phyloP scores from a whole-genome alignment of 768 basidiomycete species.

The Naganishia antarctica region DNA sequence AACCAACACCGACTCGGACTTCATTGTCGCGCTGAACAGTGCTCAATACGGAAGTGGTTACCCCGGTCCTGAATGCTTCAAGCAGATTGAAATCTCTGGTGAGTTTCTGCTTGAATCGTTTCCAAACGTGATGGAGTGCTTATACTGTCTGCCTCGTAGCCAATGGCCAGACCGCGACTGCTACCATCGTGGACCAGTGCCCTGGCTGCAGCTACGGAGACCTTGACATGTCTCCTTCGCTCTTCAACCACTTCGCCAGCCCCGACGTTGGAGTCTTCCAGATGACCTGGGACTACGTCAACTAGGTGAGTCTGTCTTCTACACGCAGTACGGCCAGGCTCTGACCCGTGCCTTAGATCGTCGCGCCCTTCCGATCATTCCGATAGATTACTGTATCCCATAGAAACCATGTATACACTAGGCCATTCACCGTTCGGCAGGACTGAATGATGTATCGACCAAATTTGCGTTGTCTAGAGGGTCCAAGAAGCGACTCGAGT shows the following conservation, averaged over 20 bases:
- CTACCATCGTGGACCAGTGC: conserved; percentile 66
- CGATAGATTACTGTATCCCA: too few relatives aligned
- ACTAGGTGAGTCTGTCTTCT: too few relatives aligned
- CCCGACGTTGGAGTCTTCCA: background rate
- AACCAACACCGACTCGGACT: conserved; percentile 32
- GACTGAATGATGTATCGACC: too few relatives aligned
- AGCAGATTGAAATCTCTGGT: conserved; percentile 57
- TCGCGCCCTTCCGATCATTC: too few relatives aligned
- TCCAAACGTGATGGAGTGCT: background rate
- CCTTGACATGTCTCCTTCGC: conserved; percentile 64
- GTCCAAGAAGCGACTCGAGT: too few relatives aligned
- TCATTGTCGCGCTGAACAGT: conserved; percentile 28
- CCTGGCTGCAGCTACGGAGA: conserved; percentile 63
- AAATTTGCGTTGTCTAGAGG: too few relatives aligned
- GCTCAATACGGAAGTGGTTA: conserved; percentile 59
- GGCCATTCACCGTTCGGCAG: too few relatives aligned
- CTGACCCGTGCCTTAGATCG: too few relatives aligned
- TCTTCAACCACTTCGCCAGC: conserved; percentile 62
- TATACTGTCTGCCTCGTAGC: background rate
- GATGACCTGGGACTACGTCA: background rate
- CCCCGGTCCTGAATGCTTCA: conserved; percentile 62
- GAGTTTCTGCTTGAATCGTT: conserved; percentile 49
- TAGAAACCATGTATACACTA: too few relatives aligned
- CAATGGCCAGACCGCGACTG: conserved; percentile 53
- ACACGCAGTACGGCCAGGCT: too few relatives aligned